Percentiles rank a stretch among this genome's conserved stretches.
phyloP scores from a whole-genome alignment of 495 filamentous ascomycete species.

The Antarctomyces pellizariae region DNA sequence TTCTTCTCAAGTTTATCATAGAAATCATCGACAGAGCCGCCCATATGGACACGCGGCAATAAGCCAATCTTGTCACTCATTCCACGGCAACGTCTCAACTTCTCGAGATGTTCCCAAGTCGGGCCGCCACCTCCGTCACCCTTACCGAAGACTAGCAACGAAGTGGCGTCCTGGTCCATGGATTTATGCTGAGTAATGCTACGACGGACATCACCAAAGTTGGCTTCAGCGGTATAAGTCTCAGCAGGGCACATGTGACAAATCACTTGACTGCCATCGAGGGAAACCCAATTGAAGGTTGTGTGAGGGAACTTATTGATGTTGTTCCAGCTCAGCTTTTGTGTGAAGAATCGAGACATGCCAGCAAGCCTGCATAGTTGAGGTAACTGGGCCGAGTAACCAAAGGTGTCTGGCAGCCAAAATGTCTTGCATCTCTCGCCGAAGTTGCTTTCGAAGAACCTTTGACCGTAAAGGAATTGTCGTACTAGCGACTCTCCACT shows the following conservation, averaged over 20 bases:
- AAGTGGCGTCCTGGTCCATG: conserved; percentile 70
- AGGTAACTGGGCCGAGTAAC: conserved; percentile 83
- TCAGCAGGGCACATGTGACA: conserved; percentile 92
- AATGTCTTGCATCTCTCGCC: conserved; percentile 76
- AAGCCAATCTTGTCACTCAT: conserved; percentile 70
- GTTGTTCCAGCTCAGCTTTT: conserved; percentile 86
- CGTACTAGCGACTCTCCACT: conserved; percentile 83
- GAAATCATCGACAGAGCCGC: conserved; percentile 87
- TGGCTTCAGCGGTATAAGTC: conserved; percentile 82
- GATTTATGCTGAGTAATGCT: conserved; percentile 89
- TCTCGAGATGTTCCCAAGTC: conserved; percentile 83
- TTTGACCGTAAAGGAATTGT: conserved; percentile 88
- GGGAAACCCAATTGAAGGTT: conserved; percentile 90
- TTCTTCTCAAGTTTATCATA: conserved; percentile 64
- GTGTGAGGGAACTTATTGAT: conserved; percentile 98
- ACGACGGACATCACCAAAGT: conserved; percentile 87
- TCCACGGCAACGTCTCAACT: conserved; percentile 82
- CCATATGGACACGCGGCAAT: conserved; percentile 73
- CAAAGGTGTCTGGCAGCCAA: conserved; percentile 96
- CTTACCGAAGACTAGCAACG: conserved; percentile 80
- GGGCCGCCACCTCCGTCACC: conserved; percentile 92
- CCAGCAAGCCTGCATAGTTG: conserved; percentile 79
- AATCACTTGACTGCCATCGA: conserved; percentile 87
- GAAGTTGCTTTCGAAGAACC: conserved; percentile 85
- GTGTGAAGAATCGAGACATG: conserved; percentile 91